Evolutionary conservation across 2,329 filamentous ascomycete species (phyloP).

Genomic region (Bipolaris bicolor): DNA sequence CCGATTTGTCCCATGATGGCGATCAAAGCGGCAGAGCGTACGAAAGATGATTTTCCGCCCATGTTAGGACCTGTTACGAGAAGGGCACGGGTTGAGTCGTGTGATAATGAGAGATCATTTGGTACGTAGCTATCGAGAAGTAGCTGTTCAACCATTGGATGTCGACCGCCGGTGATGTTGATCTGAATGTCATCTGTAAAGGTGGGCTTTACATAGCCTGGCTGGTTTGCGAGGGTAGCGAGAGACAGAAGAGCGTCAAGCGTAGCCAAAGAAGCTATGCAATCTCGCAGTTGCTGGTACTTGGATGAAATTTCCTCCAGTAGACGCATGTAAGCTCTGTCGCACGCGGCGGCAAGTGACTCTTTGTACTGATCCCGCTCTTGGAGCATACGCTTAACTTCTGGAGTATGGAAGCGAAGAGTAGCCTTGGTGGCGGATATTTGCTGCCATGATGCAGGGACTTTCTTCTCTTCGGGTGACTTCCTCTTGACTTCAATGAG

Average conservation of each 20-base stretch:
- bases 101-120: conserved; percentile 78
- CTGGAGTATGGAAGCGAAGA: conserved; percentile 91
- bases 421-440: conserved; percentile 93
- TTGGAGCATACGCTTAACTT: conserved; percentile 79
- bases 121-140: conserved; percentile 88
- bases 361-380: conserved; percentile 96
- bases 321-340: conserved; percentile 76
- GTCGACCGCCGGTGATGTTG: conserved; percentile 74
- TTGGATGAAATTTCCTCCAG: conserved; percentile 76
- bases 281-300: conserved; percentile 89
- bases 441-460: conserved; percentile 94
- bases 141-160: conserved; percentile 94
- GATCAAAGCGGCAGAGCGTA: conserved; percentile 88
- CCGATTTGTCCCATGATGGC: conserved; percentile 94
- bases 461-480: conserved; percentile 71
- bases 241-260: conserved; percentile 91
- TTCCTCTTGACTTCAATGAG: conserved; percentile 89
- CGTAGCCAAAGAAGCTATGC: conserved; percentile 81
- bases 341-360: conserved; percentile 87
- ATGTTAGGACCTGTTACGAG: conserved; percentile 98
- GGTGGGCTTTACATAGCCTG: conserved; percentile 84
- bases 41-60: conserved; percentile 98
- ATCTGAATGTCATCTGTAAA: conserved; percentile 71
- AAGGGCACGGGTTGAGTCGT: conserved; percentile 66
- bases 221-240: conserved; percentile 80